Percentiles rank a stretch among this genome's conserved stretches.
Conservation (phyloP, 2,329 filamentous ascomycete species). For the Fonsecaea pugnacius region DNA sequence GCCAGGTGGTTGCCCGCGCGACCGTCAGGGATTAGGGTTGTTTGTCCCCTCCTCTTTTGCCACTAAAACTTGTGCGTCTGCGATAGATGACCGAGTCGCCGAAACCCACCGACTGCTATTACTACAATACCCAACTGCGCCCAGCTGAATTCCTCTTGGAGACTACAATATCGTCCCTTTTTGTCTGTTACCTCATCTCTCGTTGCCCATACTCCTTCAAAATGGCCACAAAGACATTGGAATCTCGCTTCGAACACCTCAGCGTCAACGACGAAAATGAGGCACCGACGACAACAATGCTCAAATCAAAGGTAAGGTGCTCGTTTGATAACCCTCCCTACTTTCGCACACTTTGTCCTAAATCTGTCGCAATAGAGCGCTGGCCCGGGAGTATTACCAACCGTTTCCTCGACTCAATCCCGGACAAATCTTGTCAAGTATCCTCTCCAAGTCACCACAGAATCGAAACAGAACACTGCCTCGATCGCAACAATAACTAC, state of each 20-base stretch:
- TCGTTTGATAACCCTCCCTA: background rate
- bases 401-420: slow-evolving; percentile 57
- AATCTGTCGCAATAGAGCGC: slow-evolving; percentile 18
- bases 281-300: slow-evolving; percentile 60
- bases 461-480: slow-evolving; percentile 61
- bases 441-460: slow-evolving; percentile 77
- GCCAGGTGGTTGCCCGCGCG: too few species aligned
- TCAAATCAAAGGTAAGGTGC: slow-evolving; percentile 74
- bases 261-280: slow-evolving; percentile 89
- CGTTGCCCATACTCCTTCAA: background rate
- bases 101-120: background rate
- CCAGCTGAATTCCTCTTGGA: background rate
- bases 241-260: slow-evolving; percentile 86
- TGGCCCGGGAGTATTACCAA: slow-evolving; percentile 34
- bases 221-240: slow-evolving; percentile 77
- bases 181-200: background rate
- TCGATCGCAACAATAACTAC: slow-evolving; percentile 54
- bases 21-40: too few species aligned
- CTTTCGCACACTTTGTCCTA: background rate
- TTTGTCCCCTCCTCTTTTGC: too few species aligned
- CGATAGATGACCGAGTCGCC: slow-evolving; percentile 5
- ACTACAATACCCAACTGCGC: background rate
- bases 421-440: slow-evolving; percentile 85
- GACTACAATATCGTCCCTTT: background rate
- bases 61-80: background rate